Evolutionary conservation across 2,329 filamentous ascomycete genomes (phyloP).

Genomic region (Chaetomium sp.): DNA sequence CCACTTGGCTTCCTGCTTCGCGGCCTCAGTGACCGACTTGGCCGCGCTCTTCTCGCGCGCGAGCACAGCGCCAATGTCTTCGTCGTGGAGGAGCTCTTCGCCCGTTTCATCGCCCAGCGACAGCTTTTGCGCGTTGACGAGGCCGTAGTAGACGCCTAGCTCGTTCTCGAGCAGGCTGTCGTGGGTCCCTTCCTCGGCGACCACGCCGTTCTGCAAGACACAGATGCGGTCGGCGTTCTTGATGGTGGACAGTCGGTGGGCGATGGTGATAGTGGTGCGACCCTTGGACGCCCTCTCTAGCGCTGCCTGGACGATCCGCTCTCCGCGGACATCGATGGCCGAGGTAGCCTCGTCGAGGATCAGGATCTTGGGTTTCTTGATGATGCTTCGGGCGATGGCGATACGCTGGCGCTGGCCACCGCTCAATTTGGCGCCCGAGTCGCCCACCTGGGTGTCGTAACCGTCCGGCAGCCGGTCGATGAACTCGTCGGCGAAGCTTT

Average conservation of each 20-base stretch:
- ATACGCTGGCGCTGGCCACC: slow-evolving; percentile 75
- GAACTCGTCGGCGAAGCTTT: slow-evolving; percentile 71
- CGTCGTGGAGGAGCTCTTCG: slow-evolving; percentile 42
- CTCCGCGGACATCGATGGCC: slow-evolving; percentile 61
- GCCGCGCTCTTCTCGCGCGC: slow-evolving; percentile 51
- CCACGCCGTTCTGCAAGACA: slow-evolving; percentile 70
- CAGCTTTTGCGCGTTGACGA: slow-evolving; percentile 66
- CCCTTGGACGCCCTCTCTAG: slow-evolving; percentile 65
- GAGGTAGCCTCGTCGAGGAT: slow-evolving; percentile 75
- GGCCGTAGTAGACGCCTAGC: slow-evolving; percentile 63
- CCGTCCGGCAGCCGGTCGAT: slow-evolving; percentile 63
- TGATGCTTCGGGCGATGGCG: slow-evolving; percentile 69
- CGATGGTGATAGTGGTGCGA: slow-evolving; percentile 72
- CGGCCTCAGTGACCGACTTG: slow-evolving; percentile 39
- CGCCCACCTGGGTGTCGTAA: slow-evolving; percentile 75
- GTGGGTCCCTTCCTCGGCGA: slow-evolving; percentile 76
- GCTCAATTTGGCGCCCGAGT: slow-evolving; percentile 74
- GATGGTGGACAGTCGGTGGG: slow-evolving; percentile 74
- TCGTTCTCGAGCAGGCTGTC: slow-evolving; percentile 65
- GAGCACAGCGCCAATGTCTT: slow-evolving; percentile 46
- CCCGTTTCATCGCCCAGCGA: slow-evolving; percentile 53
- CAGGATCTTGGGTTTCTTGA: slow-evolving; percentile 64
- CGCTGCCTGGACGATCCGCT: slow-evolving; percentile 64
- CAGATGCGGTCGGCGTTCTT: slow-evolving; percentile 78
- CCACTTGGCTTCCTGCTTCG: slow-evolving; percentile 39